These are phyloP conservation scores for Salicornia ramosissima DNA, from an alignment of 148 eudicot species.

Conservation along the genomic window DNA sequence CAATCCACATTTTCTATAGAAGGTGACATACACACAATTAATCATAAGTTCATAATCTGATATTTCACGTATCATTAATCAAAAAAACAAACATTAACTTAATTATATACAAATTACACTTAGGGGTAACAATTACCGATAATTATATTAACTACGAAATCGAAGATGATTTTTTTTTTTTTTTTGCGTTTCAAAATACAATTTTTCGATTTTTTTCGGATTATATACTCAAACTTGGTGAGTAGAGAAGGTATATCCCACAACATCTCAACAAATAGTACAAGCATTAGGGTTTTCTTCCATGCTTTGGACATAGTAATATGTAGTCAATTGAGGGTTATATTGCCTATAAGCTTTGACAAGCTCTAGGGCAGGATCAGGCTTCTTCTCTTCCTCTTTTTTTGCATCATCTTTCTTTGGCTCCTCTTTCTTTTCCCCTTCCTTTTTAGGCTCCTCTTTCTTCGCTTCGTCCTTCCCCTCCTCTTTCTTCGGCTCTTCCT, in stretches of 20 bases:
- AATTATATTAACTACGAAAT: not conserved
- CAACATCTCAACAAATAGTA: conserved; percentile 38
- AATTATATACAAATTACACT: conserved; percentile 7
- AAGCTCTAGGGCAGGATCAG: conserved; percentile 34
- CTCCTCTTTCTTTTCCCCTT: conserved; percentile 41
- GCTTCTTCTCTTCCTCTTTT: conserved; percentile 43
- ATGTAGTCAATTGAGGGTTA: conserved; percentile 36
- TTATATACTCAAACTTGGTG: not conserved
- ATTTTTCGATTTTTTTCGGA: not conserved
- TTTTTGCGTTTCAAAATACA: not conserved
- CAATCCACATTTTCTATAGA: not conserved
- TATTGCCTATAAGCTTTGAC: conserved; percentile 42
- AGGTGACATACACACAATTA: not conserved
- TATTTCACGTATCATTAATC: not conserved
- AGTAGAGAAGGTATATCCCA: not conserved
- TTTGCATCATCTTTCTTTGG: conserved; percentile 39
- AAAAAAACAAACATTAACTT: conserved; percentile 3
- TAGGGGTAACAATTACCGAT: not conserved
- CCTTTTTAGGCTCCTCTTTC: conserved; percentile 38
- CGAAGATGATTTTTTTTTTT: not conserved
- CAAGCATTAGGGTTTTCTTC: conserved; percentile 86
- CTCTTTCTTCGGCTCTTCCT: conserved; percentile 28
- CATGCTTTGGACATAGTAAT: conserved; percentile 51
- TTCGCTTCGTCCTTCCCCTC: conserved; percentile 20
- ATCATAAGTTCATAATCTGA: not conserved